Evolutionary conservation across 2,329 filamentous ascomycete genomes (phyloP).

Genomic region (Colletotrichum sp.): DNA sequence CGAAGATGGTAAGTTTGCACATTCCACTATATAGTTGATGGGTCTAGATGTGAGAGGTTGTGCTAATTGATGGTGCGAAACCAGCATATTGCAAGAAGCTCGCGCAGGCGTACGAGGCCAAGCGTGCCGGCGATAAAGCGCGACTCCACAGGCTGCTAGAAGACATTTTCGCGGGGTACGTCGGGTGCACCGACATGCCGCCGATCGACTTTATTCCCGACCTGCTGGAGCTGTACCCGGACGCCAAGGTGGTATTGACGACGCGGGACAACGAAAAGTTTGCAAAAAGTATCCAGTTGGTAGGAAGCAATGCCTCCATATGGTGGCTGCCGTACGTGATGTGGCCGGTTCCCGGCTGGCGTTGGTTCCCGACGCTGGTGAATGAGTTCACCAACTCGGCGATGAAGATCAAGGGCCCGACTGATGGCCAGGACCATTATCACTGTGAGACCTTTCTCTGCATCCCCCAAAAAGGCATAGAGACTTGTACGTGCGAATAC

Average conservation of each 20-base stretch:
- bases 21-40: background rate
- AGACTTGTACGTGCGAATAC: background rate
- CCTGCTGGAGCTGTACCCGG: constrained; percentile 51
- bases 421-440: background rate
- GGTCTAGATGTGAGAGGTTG: background rate
- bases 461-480: background rate
- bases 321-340: background rate
- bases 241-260: constrained; percentile 51
- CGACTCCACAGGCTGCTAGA: constrained; percentile 35
- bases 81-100: background rate
- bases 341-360: background rate
- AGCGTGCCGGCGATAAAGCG: constrained; percentile 22
- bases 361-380: background rate
- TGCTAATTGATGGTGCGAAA: background rate
- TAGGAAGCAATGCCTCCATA: background rate
- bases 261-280: constrained; percentile 39
- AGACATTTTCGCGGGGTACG: constrained; percentile 45
- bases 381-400: background rate
- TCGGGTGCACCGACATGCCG: constrained; percentile 51
- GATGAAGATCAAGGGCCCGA: background rate
- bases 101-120: background rate
- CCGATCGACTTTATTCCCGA: constrained; percentile 46
- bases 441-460: background rate
- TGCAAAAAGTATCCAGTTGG: constrained; percentile 32
- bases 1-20: constrained; percentile 33